Evolutionary conservation across 2,329 filamentous ascomycete species (phyloP), one percentile per base, ranked within the genome.

Genomic region (Phyllosticta citribraziliensis): DNA sequence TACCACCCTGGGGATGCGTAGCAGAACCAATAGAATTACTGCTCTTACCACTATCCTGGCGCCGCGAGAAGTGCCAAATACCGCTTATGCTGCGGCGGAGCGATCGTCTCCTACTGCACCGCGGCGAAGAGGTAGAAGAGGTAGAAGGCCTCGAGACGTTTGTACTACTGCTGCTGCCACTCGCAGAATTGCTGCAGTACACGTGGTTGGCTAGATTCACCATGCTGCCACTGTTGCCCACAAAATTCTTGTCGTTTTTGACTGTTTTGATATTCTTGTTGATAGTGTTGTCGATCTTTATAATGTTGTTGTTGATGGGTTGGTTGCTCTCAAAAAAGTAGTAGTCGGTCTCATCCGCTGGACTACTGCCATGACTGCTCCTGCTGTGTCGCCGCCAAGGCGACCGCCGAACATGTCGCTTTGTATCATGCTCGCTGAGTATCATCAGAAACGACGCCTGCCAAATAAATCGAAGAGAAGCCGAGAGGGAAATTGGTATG

Each of bases 371-470:
- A 47, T 47, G 40, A 47, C 40, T 47, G 40, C 40, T 47, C 40
- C 40, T 47, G 40, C 14, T 47, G 17, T 47, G n/a, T 47, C 40
- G 40, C 40, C 17, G 14, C 40, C 40, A 47, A 47, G 40, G 40
- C 17, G 40, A 47, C 40, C 58, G 58, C 59, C 59, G 59, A 57
- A 57, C 59, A 61, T 61, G 59, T 54, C 47, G 54, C 55, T 61
- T n/a, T 47, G 40, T 57, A 35, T 53, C 59, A 69, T 58, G 66
- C 57, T n/a, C 70, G 69, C 52, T 70, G 72, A 54, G 68, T 67
- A 27, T 62, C 54, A 56, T 61, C 40, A 47, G 40, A 47, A 47
- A 47, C 40, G 17, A 47, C 40, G 40, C 40, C 40, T 47, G 40
- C 40, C 17, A 47, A 47, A n/a, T 19, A n/a, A 47, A n/a, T 47